phyloP scores from a whole-genome alignment of 192 early-diverging fungal genomes.

The Fimicolochytrium jonesii region DNA sequence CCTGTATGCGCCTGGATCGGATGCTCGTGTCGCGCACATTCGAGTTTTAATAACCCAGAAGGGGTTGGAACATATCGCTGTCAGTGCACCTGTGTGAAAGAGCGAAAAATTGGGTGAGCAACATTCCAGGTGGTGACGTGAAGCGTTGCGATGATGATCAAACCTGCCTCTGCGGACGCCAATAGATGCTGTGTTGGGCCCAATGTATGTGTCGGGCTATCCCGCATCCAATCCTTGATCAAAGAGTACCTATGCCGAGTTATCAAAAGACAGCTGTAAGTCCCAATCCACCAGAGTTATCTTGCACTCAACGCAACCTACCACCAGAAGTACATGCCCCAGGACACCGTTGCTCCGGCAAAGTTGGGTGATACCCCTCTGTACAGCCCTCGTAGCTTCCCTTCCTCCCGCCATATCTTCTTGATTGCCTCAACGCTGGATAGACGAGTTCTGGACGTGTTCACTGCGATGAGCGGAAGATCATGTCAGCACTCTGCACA shows the following conservation, averaged over 20 bases:
- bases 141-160: no score
- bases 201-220: slow-evolving; percentile 39
- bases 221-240: slow-evolving; percentile 63
- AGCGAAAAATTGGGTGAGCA: no score
- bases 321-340: slow-evolving; percentile 98
- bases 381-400: slow-evolving; percentile 72
- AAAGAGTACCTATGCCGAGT: slow-evolving; percentile 45
- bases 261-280: neutral
- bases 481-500: neutral
- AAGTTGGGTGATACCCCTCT: slow-evolving; percentile 87
- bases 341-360: slow-evolving; percentile 83
- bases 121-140: no score
- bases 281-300: no score
- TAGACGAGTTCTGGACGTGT: slow-evolving; percentile 2
- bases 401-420: slow-evolving; percentile 55
- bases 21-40: slow-evolving; percentile 52
- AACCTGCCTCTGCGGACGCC: slow-evolving; percentile 74
- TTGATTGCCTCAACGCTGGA: slow-evolving; percentile 31
- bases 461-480: neutral
- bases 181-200: slow-evolving; percentile 73
- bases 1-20: slow-evolving; percentile 41
- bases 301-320: no score
- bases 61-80: slow-evolving; percentile 84
- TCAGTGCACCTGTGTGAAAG: slow-evolving; percentile 67
- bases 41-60: slow-evolving; percentile 97